These are phyloP conservation scores for Pseudogymnoascus sp. DNA, from an alignment of 2,329 filamentous ascomycete species.

Conservation along the genomic window DNA sequence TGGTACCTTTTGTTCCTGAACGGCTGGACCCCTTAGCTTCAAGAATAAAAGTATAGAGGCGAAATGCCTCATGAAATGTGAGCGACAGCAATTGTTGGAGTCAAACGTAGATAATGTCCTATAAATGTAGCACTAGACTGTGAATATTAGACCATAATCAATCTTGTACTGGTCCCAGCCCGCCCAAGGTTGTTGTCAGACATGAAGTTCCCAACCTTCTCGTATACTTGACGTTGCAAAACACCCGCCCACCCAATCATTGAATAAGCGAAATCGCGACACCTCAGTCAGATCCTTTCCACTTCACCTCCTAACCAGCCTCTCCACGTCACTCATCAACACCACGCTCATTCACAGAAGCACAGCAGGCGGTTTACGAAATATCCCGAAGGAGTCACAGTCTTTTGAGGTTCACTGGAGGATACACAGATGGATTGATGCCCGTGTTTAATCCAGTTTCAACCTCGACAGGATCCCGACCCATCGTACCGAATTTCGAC, in stretches of 20 bases:
- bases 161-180: background rate
- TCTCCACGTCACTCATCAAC: slow-evolving; percentile 3
- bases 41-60: background rate
- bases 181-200: background rate
- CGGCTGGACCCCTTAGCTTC: slow-evolving; percentile 3
- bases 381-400: background rate
- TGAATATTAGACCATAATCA: background rate
- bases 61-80: background rate
- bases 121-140: background rate
- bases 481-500: background rate
- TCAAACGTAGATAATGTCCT: background rate
- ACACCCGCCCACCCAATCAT: slow-evolving; percentile 2
- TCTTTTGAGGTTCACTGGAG: background rate
- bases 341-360: slow-evolving; percentile 10
- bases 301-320: background rate
- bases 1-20: slow-evolving; percentile 1
- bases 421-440: slow-evolving; percentile 7
- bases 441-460: slow-evolving; percentile 5
- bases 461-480: background rate
- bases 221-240: background rate
- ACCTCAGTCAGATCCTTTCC: slow-evolving; percentile 4
- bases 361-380: slow-evolving; percentile 3
- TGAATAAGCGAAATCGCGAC: slow-evolving; percentile 4
- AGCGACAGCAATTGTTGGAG: background rate
- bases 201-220: slow-evolving; percentile 4